phyloP scores from a whole-genome alignment of 2,329 filamentous ascomycete species.

The Septoria linicola region DNA sequence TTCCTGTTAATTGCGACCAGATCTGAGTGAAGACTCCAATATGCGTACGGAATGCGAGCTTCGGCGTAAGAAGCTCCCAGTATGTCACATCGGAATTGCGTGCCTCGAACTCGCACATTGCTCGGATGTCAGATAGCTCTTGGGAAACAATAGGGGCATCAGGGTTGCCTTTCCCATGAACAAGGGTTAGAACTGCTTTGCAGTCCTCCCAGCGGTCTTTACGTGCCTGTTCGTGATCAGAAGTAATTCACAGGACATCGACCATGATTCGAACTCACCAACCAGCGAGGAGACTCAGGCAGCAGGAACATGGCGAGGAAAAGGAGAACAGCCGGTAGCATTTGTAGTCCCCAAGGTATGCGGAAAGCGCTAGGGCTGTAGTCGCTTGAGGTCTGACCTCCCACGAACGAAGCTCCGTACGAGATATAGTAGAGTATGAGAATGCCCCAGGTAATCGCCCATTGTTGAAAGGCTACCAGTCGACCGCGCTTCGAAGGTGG shows the following conservation, averaged over 20 bases:
- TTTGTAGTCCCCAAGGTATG: conserved; percentile 44
- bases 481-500: conserved; percentile 59
- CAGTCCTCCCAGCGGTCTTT: conserved; percentile 65
- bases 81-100: conserved; percentile 67
- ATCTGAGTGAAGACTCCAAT: conserved; percentile 73
- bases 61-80: conserved; percentile 70
- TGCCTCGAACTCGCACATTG: conserved; percentile 69
- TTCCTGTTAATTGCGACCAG: conserved; percentile 66
- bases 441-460: conserved; percentile 66
- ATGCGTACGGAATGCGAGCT: conserved; percentile 71
- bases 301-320: conserved; percentile 54
- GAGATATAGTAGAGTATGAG: conserved; percentile 47
- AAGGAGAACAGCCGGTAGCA: conserved; percentile 49
- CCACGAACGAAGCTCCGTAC: conserved; percentile 63
- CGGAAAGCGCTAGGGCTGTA: conserved; percentile 49
- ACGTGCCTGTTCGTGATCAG: too few relatives aligned
- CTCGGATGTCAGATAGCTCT: conserved; percentile 67
- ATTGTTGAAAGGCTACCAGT: conserved; percentile 70
- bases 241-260: too few relatives aligned
- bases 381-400: too few relatives aligned
- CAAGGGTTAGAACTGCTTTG: conserved; percentile 59
- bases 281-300: conserved; percentile 67
- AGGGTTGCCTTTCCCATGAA: conserved; percentile 55
- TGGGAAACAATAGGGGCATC: conserved; percentile 57
- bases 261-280: too few relatives aligned